A percentile compares a stretch with the other conserved stretches of the same genome.
phyloP scores from a whole-genome alignment of 176 grass and related monocot species.

The Musa itinerans region DNA sequence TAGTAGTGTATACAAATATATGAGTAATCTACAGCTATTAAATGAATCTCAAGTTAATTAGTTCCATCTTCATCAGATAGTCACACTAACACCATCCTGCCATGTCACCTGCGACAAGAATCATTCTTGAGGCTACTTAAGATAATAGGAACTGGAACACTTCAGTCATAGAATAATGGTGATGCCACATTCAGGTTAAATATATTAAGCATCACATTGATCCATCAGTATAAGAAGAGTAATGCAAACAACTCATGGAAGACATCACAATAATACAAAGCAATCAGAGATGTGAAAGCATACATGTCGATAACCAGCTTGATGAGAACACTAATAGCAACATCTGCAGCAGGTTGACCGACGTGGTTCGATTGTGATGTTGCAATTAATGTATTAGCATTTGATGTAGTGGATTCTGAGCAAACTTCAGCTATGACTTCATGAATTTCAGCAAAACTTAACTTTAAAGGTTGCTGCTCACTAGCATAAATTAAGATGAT shows the following conservation, averaged over 20 bases:
- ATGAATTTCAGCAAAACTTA: conserved; percentile 86
- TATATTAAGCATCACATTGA: neutral
- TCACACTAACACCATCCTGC: no score
- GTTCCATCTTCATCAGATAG: no score
- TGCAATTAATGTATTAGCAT: conserved; percentile 44
- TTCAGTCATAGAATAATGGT: no score
- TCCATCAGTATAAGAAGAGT: conserved; percentile 9
- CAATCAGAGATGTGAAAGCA: conserved; percentile 18
- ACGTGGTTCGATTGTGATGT: conserved; percentile 51
- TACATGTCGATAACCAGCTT: conserved; percentile 99
- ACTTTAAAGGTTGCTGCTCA: conserved; percentile 95
- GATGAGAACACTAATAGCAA: conserved; percentile 95
- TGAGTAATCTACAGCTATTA: no score
- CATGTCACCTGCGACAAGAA: no score
- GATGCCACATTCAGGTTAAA: neutral
- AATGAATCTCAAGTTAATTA: no score
- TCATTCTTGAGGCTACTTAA: no score
- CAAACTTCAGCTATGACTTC: conserved; percentile 98
- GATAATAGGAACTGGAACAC: no score
- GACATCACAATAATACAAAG: neutral
- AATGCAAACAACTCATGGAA: neutral
- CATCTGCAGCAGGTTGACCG: conserved; percentile 74
- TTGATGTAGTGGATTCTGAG: conserved; percentile 48
- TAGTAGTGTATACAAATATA: no score
- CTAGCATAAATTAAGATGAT: conserved; percentile 33